Evolutionary conservation across 2,329 filamentous ascomycete genomes (phyloP).

Genomic region (Sphaerulina populicola): DNA sequence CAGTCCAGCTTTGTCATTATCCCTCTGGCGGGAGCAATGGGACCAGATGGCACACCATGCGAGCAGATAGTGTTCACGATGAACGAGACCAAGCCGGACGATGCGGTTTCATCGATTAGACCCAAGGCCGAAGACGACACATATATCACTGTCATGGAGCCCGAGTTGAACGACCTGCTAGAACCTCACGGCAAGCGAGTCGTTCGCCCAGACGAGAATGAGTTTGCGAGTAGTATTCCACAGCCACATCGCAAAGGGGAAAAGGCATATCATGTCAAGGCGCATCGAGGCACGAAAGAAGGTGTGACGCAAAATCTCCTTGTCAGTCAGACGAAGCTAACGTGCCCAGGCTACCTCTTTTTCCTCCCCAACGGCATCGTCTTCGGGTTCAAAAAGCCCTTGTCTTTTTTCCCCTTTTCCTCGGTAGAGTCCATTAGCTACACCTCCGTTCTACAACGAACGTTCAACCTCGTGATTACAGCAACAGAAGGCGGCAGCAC

Average conservation of each 20-base stretch:
- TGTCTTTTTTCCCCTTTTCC: conserved; percentile 54
- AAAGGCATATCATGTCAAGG: conserved; percentile 56
- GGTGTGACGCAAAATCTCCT: conserved; percentile 33
- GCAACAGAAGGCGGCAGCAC: conserved; percentile 12
- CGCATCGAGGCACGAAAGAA: conserved; percentile 57
- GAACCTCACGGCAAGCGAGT: conserved; percentile 40
- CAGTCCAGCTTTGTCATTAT: conserved; percentile 57
- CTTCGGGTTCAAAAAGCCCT: conserved; percentile 58
- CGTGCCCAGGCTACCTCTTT: conserved; percentile 50
- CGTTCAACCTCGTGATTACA: conserved; percentile 56
- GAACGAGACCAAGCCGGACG: conserved; percentile 42
- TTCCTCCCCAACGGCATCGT: conserved; percentile 54
- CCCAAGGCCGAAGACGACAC: conserved; percentile 37
- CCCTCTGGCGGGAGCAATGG: conserved; percentile 44
- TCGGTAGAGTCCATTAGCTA: conserved; percentile 54
- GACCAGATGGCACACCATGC: conserved; percentile 29
- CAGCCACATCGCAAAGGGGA: conserved; percentile 56
- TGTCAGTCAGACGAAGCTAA: not conserved
- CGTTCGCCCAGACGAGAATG: conserved; percentile 46
- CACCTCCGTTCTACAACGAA: conserved; percentile 56
- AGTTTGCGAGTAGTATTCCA: conserved; percentile 53
- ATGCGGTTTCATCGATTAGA: conserved; percentile 35
- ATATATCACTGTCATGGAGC: conserved; percentile 38
- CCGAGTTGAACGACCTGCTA: conserved; percentile 45
- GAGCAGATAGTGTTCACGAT: conserved; percentile 56